A percentile compares a stretch with the other conserved stretches of the same genome.
phyloP scores from a whole-genome alignment of 2,329 filamentous ascomycete genomes.

The Cordyceps farinosa region DNA sequence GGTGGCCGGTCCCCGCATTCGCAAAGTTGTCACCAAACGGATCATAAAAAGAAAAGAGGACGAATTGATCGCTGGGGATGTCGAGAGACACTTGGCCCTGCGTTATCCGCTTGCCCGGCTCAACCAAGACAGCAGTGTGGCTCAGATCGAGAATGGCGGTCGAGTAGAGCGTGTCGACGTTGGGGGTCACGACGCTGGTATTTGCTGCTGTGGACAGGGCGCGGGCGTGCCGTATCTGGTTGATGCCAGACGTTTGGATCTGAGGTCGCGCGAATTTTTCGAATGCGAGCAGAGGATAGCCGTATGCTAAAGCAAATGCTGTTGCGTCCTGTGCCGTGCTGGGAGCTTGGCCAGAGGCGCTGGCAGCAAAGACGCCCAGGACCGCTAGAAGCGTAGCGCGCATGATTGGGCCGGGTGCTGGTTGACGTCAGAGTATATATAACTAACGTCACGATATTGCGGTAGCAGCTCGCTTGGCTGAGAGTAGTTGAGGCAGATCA shows the following conservation, averaged over 20 bases:
- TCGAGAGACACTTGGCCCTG: neutral
- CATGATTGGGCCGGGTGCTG: neutral
- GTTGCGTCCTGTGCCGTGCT: neutral
- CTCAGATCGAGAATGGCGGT: conserved; percentile 25
- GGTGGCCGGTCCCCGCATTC: conserved; percentile 24
- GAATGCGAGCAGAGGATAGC: conserved; percentile 7
- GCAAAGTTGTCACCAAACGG: conserved; percentile 29
- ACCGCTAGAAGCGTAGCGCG: neutral
- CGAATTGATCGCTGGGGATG: conserved; percentile 14
- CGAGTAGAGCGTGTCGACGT: conserved; percentile 9
- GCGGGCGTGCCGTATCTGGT: neutral
- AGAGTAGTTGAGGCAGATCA: neutral
- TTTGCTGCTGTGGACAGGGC: neutral
- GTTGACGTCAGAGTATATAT: neutral
- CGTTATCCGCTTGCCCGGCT: neutral
- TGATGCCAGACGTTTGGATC: neutral
- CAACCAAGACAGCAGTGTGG: conserved; percentile 28
- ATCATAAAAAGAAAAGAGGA: neutral
- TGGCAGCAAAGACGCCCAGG: neutral
- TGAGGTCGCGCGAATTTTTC: neutral
- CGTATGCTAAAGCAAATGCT: neutral
- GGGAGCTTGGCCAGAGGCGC: neutral
- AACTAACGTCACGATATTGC: neutral
- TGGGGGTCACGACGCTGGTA: conserved; percentile 1
- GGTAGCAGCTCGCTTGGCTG: neutral